These are phyloP conservation scores for Heliophila coronopifolia DNA, from an alignment of 441 rosid species.

Conservation along the genomic window DNA sequence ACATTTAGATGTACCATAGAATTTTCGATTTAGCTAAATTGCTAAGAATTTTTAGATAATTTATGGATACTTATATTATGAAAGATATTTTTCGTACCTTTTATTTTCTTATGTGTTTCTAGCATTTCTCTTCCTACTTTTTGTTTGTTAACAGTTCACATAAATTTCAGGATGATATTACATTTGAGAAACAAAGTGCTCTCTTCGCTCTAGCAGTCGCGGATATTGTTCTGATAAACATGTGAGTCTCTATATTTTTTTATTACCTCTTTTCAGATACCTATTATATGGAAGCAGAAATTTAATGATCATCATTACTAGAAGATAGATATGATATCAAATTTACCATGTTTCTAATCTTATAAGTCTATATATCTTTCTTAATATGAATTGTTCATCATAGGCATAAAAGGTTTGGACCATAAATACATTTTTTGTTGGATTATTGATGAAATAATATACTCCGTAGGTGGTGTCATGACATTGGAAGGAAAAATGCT, in stretches of 20 bases:
- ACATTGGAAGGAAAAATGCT: conserved; percentile 91
- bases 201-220: conserved; percentile 80
- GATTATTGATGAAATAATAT: conserved; percentile 18
- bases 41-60: not conserved
- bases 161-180: conserved; percentile 75
- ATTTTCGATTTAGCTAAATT: not conserved
- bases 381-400: too few species aligned
- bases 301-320: not conserved
- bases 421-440: not conserved
- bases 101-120: not conserved
- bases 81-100: not conserved
- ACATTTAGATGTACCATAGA: not conserved
- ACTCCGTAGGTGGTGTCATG: conserved; percentile 89
- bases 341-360: not conserved
- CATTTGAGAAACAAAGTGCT: conserved; percentile 93
- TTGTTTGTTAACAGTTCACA: not conserved
- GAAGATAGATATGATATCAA: not conserved
- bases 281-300: not conserved
- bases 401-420: not conserved
- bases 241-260: conserved; percentile 41
- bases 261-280: not conserved
- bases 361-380: not conserved
- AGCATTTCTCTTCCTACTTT: not conserved
- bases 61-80: not conserved
- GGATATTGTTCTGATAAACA: conserved; percentile 82